Percentiles rank a stretch among this genome's conserved stretches.
phyloP scores from a whole-genome alignment of 352 stramenopile species.

The Phytophthora pinifolia region DNA sequence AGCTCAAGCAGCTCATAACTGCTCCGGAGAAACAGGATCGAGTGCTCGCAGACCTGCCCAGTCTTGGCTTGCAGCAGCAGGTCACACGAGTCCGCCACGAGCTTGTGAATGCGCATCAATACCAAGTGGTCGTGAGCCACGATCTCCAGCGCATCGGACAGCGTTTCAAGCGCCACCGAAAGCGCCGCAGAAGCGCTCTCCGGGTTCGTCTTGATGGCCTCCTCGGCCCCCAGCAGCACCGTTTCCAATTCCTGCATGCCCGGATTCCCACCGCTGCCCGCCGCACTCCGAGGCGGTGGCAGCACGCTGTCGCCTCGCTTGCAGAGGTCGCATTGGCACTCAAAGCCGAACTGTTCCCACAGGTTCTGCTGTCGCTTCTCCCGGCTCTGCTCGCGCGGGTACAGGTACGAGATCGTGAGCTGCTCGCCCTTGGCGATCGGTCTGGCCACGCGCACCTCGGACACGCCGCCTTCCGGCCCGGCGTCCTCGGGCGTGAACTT shows the following conservation, averaged over 20 bases:
- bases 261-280: conserved; percentile 19
- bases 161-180: conserved; percentile 68
- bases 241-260: conserved; percentile 70
- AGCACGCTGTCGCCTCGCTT: conserved; percentile 70
- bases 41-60: conserved; percentile 75
- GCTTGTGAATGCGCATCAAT: conserved; percentile 89
- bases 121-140: conserved; percentile 85
- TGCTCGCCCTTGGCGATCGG: conserved; percentile 84
- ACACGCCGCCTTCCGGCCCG: conserved; percentile 56
- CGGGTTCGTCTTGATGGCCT: conserved; percentile 52
- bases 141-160: conserved; percentile 83
- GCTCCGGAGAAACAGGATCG: conserved; percentile 86
- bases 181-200: conserved; percentile 54
- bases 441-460: conserved; percentile 90
- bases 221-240: conserved; percentile 54
- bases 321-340: conserved; percentile 71
- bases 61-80: conserved; percentile 68
- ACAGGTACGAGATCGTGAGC: conserved; percentile 94
- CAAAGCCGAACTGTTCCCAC: conserved; percentile 92
- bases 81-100: conserved; percentile 92
- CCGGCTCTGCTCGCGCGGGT: conserved; percentile 88
- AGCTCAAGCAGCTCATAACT: conserved; percentile 88
- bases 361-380: conserved; percentile 78
- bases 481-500: conserved; percentile 84
- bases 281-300: conserved; percentile 29